Evolutionary conservation across 345 rosid genomes (phyloP), one percentile per base, ranked within the genome.

Genomic region (Raphanus raphanistrum): DNA sequence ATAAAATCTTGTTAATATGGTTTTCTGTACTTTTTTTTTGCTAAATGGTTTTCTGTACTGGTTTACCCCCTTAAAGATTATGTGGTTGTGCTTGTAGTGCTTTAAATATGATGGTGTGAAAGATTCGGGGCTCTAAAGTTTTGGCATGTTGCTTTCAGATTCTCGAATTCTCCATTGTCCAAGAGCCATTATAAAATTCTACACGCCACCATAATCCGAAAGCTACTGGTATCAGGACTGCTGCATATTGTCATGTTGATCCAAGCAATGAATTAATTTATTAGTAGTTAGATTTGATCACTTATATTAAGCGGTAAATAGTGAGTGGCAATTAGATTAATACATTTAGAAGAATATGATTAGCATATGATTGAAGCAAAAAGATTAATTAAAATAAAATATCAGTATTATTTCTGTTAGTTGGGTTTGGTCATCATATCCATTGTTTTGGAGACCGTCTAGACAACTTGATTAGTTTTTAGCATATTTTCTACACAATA

Each of bases 271-370:
- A 59, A 64, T 28, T 50, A 21, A 29, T 28, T 50, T 13, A 29
- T 80, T 70, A 63, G 72, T 69, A 15, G 79, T 74, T 80, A 72
- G 72, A 70, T 57, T 55, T 69, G 41, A 64, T 68, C 71, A 74
- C 41, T 74, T 68, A 62, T 28, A 68, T 31, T 62, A 74, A 54
- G 61, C 54, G 26, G 79, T 74, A 52, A 68, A 36, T 57, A 38
- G n/a, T 4, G 70, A 8, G 43, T 35, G 58, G 13, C 31, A 69
- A 13, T 63, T 17, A 67, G 48, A 69, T 33, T 16, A 48, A 10
- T 54, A 77, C 87, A 82, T 79, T 64, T 64, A 36, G 70, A 54
- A 60, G 1, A 36, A 75, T 48, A 64, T 66, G 78, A 80, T 64
- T 76, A 61, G 48, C 67, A 71, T 78, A 82, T 79, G 78, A 63